Evolutionary conservation across 2,329 filamentous ascomycete species (phyloP).

Genomic region (Paecilomyces sp.): DNA sequence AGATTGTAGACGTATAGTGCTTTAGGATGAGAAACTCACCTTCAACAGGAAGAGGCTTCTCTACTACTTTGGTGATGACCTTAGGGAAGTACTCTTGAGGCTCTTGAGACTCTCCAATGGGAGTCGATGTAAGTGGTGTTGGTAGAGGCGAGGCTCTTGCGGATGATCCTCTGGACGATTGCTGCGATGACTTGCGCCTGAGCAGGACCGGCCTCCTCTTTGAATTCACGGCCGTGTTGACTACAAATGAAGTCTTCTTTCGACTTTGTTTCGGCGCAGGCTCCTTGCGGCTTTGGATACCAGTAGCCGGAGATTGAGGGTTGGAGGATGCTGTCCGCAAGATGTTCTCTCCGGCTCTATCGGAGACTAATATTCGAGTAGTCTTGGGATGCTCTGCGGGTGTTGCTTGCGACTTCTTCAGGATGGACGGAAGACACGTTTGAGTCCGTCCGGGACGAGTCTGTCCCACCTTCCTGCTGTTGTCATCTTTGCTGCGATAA

Average conservation of each 20-base stretch:
- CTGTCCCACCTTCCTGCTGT: background rate
- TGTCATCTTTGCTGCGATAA: background rate
- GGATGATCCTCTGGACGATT: slow-evolving; percentile 11
- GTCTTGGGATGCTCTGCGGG: slow-evolving; percentile 21
- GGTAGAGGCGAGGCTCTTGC: background rate
- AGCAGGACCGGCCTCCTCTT: slow-evolving; percentile 24
- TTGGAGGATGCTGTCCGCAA: slow-evolving; percentile 17
- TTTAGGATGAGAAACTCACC: background rate
- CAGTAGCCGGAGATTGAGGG: background rate
- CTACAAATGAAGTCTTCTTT: slow-evolving; percentile 22
- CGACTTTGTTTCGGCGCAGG: slow-evolving; percentile 8
- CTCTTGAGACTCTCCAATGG: background rate
- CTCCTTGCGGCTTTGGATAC: background rate
- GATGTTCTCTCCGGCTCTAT: slow-evolving; percentile 15
- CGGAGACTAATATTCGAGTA: slow-evolving; percentile 23
- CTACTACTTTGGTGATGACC: background rate
- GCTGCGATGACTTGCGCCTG: slow-evolving; percentile 30
- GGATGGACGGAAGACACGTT: slow-evolving; percentile 25
- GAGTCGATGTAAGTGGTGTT: background rate
- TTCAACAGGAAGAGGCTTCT: background rate
- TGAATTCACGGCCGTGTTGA: slow-evolving; percentile 16
- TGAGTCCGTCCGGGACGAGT: slow-evolving; percentile 5
- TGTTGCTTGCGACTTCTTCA: slow-evolving; percentile 28
- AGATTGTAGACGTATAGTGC: no score
- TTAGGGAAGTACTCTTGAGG: background rate